These are phyloP conservation scores for Acorus calamus DNA, from an alignment of 106 monocot species.

Conservation along the genomic window DNA sequence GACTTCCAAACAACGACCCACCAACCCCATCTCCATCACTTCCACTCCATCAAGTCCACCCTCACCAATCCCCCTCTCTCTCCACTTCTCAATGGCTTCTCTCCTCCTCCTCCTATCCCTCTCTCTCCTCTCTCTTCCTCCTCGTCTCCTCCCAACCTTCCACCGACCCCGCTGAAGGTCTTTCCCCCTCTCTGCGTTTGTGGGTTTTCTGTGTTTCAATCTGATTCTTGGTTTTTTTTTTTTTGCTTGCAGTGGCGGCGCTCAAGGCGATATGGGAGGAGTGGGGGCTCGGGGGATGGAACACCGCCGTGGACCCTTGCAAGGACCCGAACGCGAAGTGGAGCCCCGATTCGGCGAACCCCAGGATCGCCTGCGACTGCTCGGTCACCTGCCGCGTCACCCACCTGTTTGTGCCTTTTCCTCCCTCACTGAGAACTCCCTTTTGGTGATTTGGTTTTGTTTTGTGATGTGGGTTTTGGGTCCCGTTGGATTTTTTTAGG, in stretches of 20 bases:
- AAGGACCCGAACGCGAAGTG: not conserved
- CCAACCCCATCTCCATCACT: too few species aligned
- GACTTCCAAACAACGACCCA: too few species aligned
- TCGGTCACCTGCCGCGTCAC: conserved; percentile 12
- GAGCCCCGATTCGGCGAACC: not conserved
- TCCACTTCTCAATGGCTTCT: too few species aligned
- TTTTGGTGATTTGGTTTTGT: not conserved
- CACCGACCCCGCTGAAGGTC: conserved; percentile 13
- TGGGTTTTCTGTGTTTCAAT: not conserved
- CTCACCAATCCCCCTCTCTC: too few species aligned
- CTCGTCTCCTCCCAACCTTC: conserved; percentile 1
- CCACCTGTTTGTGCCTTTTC: not conserved
- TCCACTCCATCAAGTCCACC: too few species aligned
- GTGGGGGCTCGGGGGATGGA: too few species aligned
- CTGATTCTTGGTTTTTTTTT: not conserved
- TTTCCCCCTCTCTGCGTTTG: not conserved
- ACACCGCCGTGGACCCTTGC: conserved; percentile 3
- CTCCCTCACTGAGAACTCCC: too few species aligned
- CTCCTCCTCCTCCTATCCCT: too few species aligned
- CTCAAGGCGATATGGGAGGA: not conserved
- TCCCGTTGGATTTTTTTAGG: conserved; percentile 2
- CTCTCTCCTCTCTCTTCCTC: not conserved
- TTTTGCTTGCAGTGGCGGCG: not conserved
- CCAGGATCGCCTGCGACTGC: conserved; percentile 5
- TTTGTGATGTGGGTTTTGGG: not conserved